Evolutionary conservation across 1,284 basidiomycete species (phyloP), one percentile per base, ranked within the genome.

Genomic region (Puccinia triticina): DNA sequence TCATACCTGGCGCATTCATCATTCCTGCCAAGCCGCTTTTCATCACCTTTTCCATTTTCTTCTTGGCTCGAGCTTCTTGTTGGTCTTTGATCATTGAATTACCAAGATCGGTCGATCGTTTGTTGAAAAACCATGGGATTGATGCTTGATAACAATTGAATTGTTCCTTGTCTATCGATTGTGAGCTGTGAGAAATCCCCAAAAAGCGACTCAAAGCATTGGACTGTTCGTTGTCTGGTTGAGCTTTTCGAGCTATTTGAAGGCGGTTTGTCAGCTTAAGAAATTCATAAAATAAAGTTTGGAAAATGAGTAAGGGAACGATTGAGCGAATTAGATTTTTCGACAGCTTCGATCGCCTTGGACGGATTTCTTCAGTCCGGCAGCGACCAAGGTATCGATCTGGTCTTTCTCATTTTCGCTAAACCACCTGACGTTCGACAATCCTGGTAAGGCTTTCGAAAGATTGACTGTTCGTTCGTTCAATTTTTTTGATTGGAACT

Each of bases 371-470:
- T 91, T 91, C 82, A 96, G 89, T 76, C 95, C 92, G 83, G 94
- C 90, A 83, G 92, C 91, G 40, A 94, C 92, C 86, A 95, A 93
- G 84, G 94, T 89, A 88, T 96, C 95, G 83, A 96, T 93, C 87
- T 95, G 93, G 88, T 96, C 94, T 77, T 94, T 89, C 87, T 96
- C 94, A 83, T 93, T 91, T 85, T 96, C 94, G 34, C 91, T 91
- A 21, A 96, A 89, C 85, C 92, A 89, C 83, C 91, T 91, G 67
- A 94, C 89, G 81, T 90, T 90, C 18, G 90, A 87, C 92, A 92
- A 94, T 40, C 89, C 89, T 32, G 82, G 79, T 37, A 86, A 82
- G 1, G 83, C 83, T 55, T 81, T 76, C 55, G 78, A 90, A 29
- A 75, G 61, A 23, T 82, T 53, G 10, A 82, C 72, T 16, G 40